A percentile compares a stretch with the other conserved stretches of the same genome.
phyloP scores from a whole-genome alignment of 2,329 filamentous ascomycete species.

The Alternaria tenuissima region DNA sequence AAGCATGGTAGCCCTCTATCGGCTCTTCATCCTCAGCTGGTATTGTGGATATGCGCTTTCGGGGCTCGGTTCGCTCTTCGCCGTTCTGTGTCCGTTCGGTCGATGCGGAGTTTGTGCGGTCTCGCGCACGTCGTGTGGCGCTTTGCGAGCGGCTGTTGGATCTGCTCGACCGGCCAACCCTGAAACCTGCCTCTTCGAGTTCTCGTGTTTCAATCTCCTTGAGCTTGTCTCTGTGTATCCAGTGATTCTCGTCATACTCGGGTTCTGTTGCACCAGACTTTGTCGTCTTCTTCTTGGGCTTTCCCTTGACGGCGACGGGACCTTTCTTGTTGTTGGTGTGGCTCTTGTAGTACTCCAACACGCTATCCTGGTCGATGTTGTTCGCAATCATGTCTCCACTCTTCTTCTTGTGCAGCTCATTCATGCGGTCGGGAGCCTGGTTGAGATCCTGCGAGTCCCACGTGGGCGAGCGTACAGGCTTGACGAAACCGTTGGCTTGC shows the following conservation, averaged over 20 bases:
- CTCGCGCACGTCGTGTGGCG: slow-evolving; percentile 35
- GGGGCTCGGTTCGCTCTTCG: slow-evolving; percentile 41
- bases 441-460: slow-evolving; percentile 42
- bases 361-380: slow-evolving; percentile 57
- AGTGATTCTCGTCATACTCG: slow-evolving; percentile 70
- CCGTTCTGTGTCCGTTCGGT: slow-evolving; percentile 32
- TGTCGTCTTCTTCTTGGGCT: slow-evolving; percentile 40
- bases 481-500: slow-evolving; percentile 46
- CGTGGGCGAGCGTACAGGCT: slow-evolving; percentile 40
- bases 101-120: slow-evolving; percentile 45
- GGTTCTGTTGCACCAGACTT: slow-evolving; percentile 26
- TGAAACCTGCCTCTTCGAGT: slow-evolving; percentile 78
- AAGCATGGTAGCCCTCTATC: slow-evolving; percentile 51
- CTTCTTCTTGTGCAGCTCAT: slow-evolving; percentile 50
- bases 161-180: slow-evolving; percentile 57
- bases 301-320: slow-evolving; percentile 26
- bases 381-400: slow-evolving; percentile 54
- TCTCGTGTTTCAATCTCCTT: slow-evolving; percentile 83
- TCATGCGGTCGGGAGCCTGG: slow-evolving; percentile 43
- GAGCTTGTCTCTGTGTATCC: slow-evolving; percentile 87
- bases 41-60: slow-evolving; percentile 48
- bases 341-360: slow-evolving; percentile 56
- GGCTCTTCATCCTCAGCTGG: slow-evolving; percentile 56
- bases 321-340: slow-evolving; percentile 29
- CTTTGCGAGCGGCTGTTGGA: slow-evolving; percentile 51